Percentiles rank a stretch among this genome's conserved stretches.
Conservation (phyloP, 108 stramenopile species). For the Pseudonitzschia multiseries region DNA sequence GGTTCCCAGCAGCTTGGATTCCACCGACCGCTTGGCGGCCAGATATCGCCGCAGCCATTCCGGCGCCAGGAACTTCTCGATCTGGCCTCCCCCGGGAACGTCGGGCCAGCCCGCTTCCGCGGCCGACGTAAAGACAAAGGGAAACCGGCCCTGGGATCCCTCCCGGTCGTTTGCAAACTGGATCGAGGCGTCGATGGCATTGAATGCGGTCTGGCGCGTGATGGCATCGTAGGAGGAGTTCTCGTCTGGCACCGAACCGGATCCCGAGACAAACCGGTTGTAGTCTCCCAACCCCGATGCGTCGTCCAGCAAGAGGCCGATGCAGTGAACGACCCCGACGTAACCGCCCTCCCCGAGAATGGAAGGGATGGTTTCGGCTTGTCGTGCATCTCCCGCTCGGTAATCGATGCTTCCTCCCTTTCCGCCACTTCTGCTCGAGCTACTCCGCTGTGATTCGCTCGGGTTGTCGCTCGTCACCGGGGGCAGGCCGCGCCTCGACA, state of each 20-base stretch:
- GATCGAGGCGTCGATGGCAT: slow-evolving; percentile 60
- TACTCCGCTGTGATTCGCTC: neutral
- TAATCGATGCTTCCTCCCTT: slow-evolving; percentile 42
- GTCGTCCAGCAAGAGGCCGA: slow-evolving; percentile 77
- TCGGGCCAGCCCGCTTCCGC: slow-evolving; percentile 90
- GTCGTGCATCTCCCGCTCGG: slow-evolving; percentile 45
- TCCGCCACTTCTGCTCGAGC: neutral
- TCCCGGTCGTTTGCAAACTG: no score
- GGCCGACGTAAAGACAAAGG: slow-evolving; percentile 74
- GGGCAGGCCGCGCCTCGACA: slow-evolving; percentile 49
- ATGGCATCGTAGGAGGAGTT: slow-evolving; percentile 82
- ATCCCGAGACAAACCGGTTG: slow-evolving; percentile 72
- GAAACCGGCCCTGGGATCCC: slow-evolving; percentile 31
- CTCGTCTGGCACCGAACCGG: slow-evolving; percentile 66
- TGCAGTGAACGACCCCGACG: slow-evolving; percentile 43
- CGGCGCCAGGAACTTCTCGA: slow-evolving; percentile 70
- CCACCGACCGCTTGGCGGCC: slow-evolving; percentile 74
- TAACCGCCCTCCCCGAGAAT: slow-evolving; percentile 44
- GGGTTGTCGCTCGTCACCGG: slow-evolving; percentile 6
- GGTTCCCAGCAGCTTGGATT: slow-evolving; percentile 22
- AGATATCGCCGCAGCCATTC: slow-evolving; percentile 74
- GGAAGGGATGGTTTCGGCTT: slow-evolving; percentile 30
- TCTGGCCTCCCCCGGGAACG: slow-evolving; percentile 52
- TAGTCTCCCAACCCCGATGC: slow-evolving; percentile 63
- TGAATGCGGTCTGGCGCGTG: slow-evolving; percentile 74